phyloP scores from a whole-genome alignment of 176 grass and related monocot species.

The Raddia guianensis region DNA sequence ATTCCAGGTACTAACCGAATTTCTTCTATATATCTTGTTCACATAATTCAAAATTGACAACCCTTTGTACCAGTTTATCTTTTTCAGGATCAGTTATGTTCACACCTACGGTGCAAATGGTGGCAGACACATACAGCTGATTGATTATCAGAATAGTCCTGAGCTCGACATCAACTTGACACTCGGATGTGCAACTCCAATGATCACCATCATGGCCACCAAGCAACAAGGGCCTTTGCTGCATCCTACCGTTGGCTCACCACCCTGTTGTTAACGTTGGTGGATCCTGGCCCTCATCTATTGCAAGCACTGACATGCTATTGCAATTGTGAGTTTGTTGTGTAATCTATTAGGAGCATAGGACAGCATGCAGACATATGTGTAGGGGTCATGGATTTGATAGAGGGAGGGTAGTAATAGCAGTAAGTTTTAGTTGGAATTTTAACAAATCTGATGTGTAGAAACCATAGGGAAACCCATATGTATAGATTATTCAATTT shows the following conservation, averaged over 20 bases:
- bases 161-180: slow-evolving; percentile 27
- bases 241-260: not conserved
- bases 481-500: slow-evolving; percentile 71
- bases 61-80: not conserved
- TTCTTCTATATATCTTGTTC: slow-evolving; percentile 17
- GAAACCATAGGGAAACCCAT: slow-evolving; percentile 53
- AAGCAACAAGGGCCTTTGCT: not conserved
- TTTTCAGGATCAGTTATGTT: slow-evolving; percentile 46
- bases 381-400: slow-evolving; percentile 34
- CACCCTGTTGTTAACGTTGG: slow-evolving; percentile 32
- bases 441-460: slow-evolving; percentile 48
- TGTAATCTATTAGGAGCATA: slow-evolving; percentile 50
- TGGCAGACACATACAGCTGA: slow-evolving; percentile 42
- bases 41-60: slow-evolving; percentile 15
- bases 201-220: not conserved
- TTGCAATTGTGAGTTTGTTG: slow-evolving; percentile 50
- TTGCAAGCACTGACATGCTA: slow-evolving; percentile 40
- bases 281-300: slow-evolving; percentile 28
- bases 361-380: slow-evolving; percentile 42
- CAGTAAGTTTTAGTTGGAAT: slow-evolving; percentile 32
- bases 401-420: slow-evolving; percentile 32
- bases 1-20: slow-evolving; percentile 34
- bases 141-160: slow-evolving; percentile 25
- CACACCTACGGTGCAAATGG: slow-evolving; percentile 9
- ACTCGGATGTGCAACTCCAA: slow-evolving; percentile 25